Conservation (phyloP, 2,329 filamentous ascomycete genomes). For the Ploettnerulaceae sp. region DNA sequence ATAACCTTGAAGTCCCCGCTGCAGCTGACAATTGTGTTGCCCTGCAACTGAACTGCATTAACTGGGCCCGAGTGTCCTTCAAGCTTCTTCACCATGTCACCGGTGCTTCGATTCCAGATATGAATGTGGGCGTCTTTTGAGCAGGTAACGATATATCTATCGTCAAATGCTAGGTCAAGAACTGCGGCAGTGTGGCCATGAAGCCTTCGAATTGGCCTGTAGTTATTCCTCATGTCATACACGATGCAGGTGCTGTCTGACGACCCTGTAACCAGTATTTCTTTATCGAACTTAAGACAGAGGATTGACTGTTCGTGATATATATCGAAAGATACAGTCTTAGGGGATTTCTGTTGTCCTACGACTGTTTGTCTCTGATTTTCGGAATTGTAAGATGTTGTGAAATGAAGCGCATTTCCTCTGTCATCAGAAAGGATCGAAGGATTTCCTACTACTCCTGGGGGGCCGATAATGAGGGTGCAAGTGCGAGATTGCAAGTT, state of each 20-base stretch:
- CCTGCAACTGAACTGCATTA: constrained; percentile 92
- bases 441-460: constrained; percentile 52
- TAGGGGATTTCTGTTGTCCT: constrained; percentile 43
- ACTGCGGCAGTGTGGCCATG: constrained; percentile 79
- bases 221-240: constrained; percentile 76
- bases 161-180: constrained; percentile 88
- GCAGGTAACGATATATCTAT: constrained; percentile 90
- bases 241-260: constrained; percentile 90
- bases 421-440: constrained; percentile 46
- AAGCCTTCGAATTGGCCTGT: constrained; percentile 74
- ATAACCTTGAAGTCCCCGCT: constrained; percentile 91
- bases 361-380: constrained; percentile 30
- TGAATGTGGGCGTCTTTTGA: constrained; percentile 94
- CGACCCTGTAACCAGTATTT: constrained; percentile 90
- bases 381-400: constrained; percentile 39
- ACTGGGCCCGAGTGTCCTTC: constrained; percentile 86
- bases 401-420: constrained; percentile 51
- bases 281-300: constrained; percentile 89
- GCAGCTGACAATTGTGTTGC: constrained; percentile 87
- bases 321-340: constrained; percentile 51
- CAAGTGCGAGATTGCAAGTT: constrained; percentile 87
- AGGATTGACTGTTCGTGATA: constrained; percentile 92
- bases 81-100: constrained; percentile 70
- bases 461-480: constrained; percentile 78
- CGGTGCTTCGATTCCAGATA: constrained; percentile 84